A percentile compares a stretch with the other conserved stretches of the same genome.
These are phyloP conservation scores for Trypethelium eluteriae DNA, from an alignment of 495 filamentous ascomycete species.

Conservation along the genomic window DNA sequence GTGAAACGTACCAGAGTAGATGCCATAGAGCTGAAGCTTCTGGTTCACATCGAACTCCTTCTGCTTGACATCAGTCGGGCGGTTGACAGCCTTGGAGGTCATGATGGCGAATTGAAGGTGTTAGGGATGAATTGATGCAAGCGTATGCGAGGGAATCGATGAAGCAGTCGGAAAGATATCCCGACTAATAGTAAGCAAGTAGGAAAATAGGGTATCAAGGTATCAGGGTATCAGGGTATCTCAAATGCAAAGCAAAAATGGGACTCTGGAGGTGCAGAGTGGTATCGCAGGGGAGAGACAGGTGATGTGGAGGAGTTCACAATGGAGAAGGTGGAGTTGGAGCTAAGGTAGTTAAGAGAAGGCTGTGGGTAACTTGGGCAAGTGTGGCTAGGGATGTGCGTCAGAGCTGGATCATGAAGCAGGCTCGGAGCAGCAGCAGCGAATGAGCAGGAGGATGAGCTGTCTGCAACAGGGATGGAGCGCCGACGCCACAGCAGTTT, in stretches of 20 bases:
- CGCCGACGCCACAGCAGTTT: background rate
- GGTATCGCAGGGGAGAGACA: background rate
- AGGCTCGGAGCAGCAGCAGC: background rate
- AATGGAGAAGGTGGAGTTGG: background rate
- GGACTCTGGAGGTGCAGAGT: background rate
- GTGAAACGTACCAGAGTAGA: slow-evolving; percentile 56
- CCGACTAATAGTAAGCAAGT: background rate
- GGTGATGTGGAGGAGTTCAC: background rate
- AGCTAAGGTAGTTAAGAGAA: background rate
- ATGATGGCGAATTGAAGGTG: slow-evolving; percentile 13
- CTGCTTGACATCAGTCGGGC: slow-evolving; percentile 36
- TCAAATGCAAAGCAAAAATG: background rate
- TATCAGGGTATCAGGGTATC: background rate
- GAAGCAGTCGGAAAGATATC: background rate
- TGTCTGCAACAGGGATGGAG: background rate
- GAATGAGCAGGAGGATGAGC: background rate
- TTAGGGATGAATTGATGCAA: background rate
- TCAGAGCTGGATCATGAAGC: background rate
- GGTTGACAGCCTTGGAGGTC: slow-evolving; percentile 38
- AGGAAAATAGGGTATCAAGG: background rate
- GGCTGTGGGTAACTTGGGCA: background rate
- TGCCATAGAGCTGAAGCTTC: slow-evolving; percentile 93
- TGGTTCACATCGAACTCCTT: slow-evolving; percentile 65
- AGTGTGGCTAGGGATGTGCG: background rate
- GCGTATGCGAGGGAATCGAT: background rate